A percentile compares a stretch with the other conserved stretches of the same genome.
Conservation (phyloP, 257 asterid species). For the Cruciata laevipes region DNA sequence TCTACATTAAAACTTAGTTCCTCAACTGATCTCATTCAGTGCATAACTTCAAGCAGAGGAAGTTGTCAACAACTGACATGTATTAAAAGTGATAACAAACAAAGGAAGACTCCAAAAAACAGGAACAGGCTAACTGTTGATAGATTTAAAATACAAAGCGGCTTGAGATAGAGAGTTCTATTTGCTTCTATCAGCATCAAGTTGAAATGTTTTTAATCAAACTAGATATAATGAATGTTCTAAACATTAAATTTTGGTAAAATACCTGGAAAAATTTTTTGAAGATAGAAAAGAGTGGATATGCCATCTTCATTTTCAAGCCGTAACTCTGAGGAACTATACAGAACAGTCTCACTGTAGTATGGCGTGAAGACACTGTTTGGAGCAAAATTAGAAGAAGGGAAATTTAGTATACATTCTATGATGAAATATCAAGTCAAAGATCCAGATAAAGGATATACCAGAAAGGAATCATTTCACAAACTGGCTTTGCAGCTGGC, state of each 20-base stretch:
- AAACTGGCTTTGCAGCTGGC: slow-evolving; percentile 88
- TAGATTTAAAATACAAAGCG: background rate
- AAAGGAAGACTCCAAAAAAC: background rate
- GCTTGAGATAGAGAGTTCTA: background rate
- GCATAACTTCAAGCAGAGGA: background rate
- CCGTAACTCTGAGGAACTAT: slow-evolving; percentile 84
- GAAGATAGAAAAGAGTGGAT: slow-evolving; percentile 88
- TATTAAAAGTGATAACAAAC: background rate
- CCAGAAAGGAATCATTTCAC: slow-evolving; percentile 95
- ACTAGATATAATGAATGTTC: background rate
- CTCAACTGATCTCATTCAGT: background rate
- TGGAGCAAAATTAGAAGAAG: slow-evolving; percentile 21
- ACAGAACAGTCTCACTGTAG: slow-evolving; percentile 97
- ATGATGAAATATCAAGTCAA: slow-evolving; percentile 5
- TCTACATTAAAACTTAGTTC: background rate
- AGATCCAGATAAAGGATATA: slow-evolving; percentile 19
- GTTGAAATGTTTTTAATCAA: background rate
- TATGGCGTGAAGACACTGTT: slow-evolving; percentile 97
- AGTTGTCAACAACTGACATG: background rate
- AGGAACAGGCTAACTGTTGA: background rate
- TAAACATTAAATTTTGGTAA: background rate
- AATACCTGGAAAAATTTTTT: slow-evolving; percentile 92
- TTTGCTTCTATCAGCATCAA: background rate
- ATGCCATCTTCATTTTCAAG: slow-evolving; percentile 97
- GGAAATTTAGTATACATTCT: slow-evolving; percentile 20